phyloP scores from a whole-genome alignment of 768 basidiomycete species.

The Tricholomella constricta region DNA sequence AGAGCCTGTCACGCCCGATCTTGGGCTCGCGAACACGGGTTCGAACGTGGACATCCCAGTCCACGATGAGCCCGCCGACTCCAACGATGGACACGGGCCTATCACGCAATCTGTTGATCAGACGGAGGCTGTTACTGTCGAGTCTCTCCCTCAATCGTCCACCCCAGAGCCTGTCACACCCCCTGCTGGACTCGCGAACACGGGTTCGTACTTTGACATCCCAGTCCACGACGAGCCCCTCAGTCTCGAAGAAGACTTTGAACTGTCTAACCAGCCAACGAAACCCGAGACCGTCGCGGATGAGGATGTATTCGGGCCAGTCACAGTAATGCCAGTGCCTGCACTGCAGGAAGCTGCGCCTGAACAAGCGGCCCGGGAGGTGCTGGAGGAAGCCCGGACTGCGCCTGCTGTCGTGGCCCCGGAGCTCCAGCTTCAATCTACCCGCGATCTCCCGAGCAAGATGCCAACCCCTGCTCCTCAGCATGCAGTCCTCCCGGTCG shows the following conservation, averaged over 20 bases:
- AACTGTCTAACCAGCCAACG: neutral
- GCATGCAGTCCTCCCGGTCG: neutral
- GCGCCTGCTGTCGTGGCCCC: neutral
- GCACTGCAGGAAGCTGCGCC: neutral
- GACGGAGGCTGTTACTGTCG: conserved; percentile 1
- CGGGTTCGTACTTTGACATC: conserved; percentile 14
- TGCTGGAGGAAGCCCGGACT: neutral
- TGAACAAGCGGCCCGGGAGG: neutral
- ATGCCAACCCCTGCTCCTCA: neutral
- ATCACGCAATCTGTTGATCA: neutral
- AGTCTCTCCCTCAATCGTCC: neutral
- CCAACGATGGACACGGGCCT: conserved; percentile 17
- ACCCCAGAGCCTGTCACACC: conserved; percentile 7
- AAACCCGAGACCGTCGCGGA: conserved; percentile 3
- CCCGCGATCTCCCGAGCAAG: neutral
- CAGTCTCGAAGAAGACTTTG: neutral
- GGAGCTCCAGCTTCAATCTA: neutral
- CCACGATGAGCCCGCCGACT: conserved; percentile 11
- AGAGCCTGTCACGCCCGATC: conserved; percentile 4
- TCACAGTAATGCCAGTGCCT: neutral
- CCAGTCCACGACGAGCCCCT: conserved; percentile 7
- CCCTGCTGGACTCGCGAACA: conserved; percentile 1
- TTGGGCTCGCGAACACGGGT: neutral
- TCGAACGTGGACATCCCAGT: conserved; percentile 17
- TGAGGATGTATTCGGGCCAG: neutral